phyloP scores from a whole-genome alignment of 441 rosid genomes.

The Raphanus hybrid region DNA sequence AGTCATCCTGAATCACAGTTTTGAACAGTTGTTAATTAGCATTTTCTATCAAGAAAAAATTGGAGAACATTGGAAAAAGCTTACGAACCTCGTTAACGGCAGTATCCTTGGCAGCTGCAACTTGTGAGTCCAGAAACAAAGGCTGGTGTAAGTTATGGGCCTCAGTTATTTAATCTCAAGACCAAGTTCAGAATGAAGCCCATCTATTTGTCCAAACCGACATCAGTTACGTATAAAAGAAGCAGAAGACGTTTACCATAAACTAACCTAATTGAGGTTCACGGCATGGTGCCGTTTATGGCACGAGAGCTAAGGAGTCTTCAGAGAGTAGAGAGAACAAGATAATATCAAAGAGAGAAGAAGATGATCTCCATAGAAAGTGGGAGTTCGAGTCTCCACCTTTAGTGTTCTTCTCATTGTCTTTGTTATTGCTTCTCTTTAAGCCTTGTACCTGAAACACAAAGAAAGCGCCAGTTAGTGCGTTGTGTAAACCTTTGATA shows the following conservation, averaged over 20 bases:
- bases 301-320: neutral
- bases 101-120: constrained; percentile 82
- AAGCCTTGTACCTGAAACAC: too few relatives aligned
- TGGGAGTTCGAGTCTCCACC: too few relatives aligned
- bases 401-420: too few relatives aligned
- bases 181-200: too few relatives aligned
- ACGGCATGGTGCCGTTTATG: neutral
- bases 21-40: neutral
- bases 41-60: too few relatives aligned
- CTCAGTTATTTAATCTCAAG: too few relatives aligned
- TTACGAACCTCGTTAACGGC: constrained; percentile 82
- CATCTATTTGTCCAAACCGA: too few relatives aligned
- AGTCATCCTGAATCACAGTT: constrained; percentile 70
- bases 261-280: neutral
- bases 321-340: neutral
- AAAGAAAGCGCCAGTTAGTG: too few relatives aligned
- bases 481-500: too few relatives aligned
- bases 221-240: too few relatives aligned
- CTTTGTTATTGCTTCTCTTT: too few relatives aligned
- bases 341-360: neutral
- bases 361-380: neutral
- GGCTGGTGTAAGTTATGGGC: constrained; percentile 42
- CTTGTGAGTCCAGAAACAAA: constrained; percentile 73
- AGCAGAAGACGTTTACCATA: neutral
- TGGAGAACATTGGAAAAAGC: neutral